Base-by-base conservation (phyloP, 352 stramenopile genomes). In the Peronospora belbahrii region DNA sequence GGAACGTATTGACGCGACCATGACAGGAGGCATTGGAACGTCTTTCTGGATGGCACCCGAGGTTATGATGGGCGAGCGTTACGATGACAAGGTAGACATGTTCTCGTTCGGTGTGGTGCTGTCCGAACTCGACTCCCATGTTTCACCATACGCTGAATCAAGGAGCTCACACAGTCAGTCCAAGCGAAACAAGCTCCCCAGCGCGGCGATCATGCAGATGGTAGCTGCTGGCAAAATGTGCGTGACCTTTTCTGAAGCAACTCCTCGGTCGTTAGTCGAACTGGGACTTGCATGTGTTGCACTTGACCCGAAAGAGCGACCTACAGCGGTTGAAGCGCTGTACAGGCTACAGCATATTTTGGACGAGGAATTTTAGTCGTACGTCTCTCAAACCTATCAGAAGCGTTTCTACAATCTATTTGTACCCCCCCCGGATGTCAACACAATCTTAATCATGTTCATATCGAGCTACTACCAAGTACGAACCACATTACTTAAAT, bases 101-200 rank as follows among this genome's bases (percentile, higher is more conserved):
- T 72, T 70, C 24, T 75, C 65, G 3, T 75, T 75, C 27, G 65
- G 65, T 15, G 58, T 71, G 11, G 52, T 72, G 6, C 31, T 75
- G 11, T 63, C n/a, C n/a, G 65, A 75, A 31, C 48, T 75, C 1
- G 62, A 72, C 34, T 52, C 42, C 3, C 62, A 76, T 38, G 28
- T 51, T 1, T 49, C 48, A 30, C 59, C 59, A 10, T 73, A 70
- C 40, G 43, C 53, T 18, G 47, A 61, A 17, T 56, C 54, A 1
- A 60, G 42, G 15, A 60, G 46, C 31, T 14, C 35, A 31, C 23
- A 23, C 33, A 6, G 24, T 8, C 33, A 13, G 10, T 36, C 31
- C 31, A 18, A 18, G 14, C 6, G 7, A 18, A 13, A 14, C 8
- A 37, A 36, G 18, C 2, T 66, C 19, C 32, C 63, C 0, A 52